Conservation (phyloP, 2,329 filamentous ascomycete genomes). For the Botrytis medusae region DNA sequence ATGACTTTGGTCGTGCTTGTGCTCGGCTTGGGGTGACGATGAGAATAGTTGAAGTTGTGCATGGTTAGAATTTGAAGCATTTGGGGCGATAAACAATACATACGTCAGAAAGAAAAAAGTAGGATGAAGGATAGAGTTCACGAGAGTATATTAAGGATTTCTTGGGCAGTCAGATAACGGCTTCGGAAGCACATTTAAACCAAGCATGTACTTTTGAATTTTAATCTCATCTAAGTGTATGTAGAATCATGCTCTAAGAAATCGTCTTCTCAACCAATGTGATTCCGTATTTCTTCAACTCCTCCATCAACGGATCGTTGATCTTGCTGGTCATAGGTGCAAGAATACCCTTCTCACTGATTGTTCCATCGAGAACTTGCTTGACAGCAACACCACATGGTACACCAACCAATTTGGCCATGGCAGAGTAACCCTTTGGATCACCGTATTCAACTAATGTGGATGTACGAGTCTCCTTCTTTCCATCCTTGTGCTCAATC, state of each 20-base stretch:
- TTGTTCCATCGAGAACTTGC: constrained; percentile 73
- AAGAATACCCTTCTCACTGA: constrained; percentile 70
- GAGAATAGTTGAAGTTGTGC: neutral
- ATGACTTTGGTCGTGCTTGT: neutral
- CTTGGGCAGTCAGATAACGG: neutral
- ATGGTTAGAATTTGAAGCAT: neutral
- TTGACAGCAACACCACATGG: constrained; percentile 74
- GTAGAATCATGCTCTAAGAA: constrained; percentile 30
- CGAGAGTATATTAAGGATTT: neutral
- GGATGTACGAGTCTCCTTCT: constrained; percentile 72
- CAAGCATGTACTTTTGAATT: constrained; percentile 6
- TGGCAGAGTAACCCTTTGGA: constrained; percentile 73
- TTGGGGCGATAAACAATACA: neutral
- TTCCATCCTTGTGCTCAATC: constrained; percentile 79
- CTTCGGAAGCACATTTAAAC: neutral
- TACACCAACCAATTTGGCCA: constrained; percentile 80
- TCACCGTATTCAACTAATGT: constrained; percentile 83
- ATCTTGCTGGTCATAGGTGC: constrained; percentile 74
- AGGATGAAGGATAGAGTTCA: neutral
- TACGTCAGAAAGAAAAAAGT: neutral
- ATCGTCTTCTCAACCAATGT: constrained; percentile 68
- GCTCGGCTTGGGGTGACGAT: neutral
- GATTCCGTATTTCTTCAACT: constrained; percentile 75
- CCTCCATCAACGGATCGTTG: constrained; percentile 71
- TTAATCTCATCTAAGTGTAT: constrained; percentile 2